Evolutionary conservation across 495 filamentous ascomycete species (phyloP).

Genomic region (Aspergillus olivimuriae): DNA sequence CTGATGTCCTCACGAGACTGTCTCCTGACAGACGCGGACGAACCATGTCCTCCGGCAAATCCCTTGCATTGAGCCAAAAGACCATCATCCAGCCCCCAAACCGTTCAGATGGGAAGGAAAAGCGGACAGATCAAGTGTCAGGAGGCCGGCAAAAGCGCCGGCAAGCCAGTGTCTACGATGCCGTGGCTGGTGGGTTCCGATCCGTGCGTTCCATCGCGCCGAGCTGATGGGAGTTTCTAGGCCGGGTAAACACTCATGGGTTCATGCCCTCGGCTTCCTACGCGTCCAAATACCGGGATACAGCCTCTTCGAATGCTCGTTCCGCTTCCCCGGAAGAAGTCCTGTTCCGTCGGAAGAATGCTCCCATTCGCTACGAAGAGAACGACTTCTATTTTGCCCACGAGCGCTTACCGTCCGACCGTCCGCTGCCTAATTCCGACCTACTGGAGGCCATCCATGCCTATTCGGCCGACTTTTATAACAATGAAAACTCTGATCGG

Average conservation of each 20-base stretch:
- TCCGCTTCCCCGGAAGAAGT: constrained; percentile 66
- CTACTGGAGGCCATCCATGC: constrained; percentile 70
- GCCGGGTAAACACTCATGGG: constrained; percentile 42
- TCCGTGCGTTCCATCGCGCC: not conserved
- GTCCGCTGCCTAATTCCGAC: constrained; percentile 62
- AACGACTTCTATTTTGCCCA: constrained; percentile 65
- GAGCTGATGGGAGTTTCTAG: constrained; percentile 24
- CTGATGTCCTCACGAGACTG: not conserved
- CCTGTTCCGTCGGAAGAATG: constrained; percentile 57
- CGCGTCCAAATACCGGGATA: constrained; percentile 43
- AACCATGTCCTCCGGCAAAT: constrained; percentile 20
- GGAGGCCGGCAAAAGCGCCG: constrained; percentile 16
- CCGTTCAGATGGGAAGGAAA: too few species aligned
- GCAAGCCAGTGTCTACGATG: constrained; percentile 65
- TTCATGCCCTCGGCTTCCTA: constrained; percentile 31
- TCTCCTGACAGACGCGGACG: not conserved
- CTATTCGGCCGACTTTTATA: constrained; percentile 71
- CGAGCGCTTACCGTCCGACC: constrained; percentile 42
- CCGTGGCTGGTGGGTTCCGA: constrained; percentile 58
- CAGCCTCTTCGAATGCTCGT: constrained; percentile 42
- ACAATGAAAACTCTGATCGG: constrained; percentile 23
- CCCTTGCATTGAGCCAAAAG: constrained; percentile 18
- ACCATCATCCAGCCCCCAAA: constrained; percentile 13
- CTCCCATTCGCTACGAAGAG: constrained; percentile 59
- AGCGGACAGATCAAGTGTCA: not conserved